A percentile compares a stretch with the other conserved stretches of the same genome.
phyloP scores from a whole-genome alignment of 1,284 basidiomycete species.

The Somion occarium region DNA sequence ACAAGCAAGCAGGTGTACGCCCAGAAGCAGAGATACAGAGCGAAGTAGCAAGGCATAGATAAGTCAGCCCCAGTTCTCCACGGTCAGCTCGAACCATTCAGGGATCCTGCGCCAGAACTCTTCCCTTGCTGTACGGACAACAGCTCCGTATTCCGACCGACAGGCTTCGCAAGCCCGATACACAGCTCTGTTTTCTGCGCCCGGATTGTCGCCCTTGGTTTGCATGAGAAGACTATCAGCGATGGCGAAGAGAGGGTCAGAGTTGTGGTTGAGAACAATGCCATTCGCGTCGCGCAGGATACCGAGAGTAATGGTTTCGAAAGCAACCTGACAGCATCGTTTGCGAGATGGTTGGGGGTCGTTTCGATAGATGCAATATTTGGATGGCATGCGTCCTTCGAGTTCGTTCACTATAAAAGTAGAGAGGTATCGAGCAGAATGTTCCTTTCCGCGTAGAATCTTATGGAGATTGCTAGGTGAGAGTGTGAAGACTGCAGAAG shows the following conservation, averaged over 20 bases:
- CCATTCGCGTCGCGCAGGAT: conserved; percentile 67
- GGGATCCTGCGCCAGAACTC: conserved; percentile 63
- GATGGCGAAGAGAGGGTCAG: conserved; percentile 66
- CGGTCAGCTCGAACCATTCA: conserved; percentile 58
- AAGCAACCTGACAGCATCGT: conserved; percentile 60
- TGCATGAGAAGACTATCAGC: conserved; percentile 62
- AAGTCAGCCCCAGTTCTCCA: conserved; percentile 43
- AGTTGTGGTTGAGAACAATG: conserved; percentile 56
- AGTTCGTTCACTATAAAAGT: conserved; percentile 69
- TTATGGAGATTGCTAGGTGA: conserved; percentile 49
- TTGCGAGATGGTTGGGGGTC: conserved; percentile 38
- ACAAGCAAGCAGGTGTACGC: no score
- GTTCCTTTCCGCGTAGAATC: conserved; percentile 63
- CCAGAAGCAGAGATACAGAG: neutral
- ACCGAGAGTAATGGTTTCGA: conserved; percentile 67
- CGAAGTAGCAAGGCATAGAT: neutral
- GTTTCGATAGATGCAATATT: conserved; percentile 43
- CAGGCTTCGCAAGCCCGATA: conserved; percentile 64
- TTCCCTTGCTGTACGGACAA: conserved; percentile 51
- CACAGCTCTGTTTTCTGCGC: conserved; percentile 34
- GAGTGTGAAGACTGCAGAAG: conserved; percentile 30
- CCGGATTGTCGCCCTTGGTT: conserved; percentile 40
- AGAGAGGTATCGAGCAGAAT: conserved; percentile 64
- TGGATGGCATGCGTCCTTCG: conserved; percentile 52
- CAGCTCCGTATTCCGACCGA: conserved; percentile 50